A percentile compares a stretch with the other conserved stretches of the same genome.
Conservation (phyloP, 2,329 filamentous ascomycete species). For the Paraphaeosphaeria minitans region DNA sequence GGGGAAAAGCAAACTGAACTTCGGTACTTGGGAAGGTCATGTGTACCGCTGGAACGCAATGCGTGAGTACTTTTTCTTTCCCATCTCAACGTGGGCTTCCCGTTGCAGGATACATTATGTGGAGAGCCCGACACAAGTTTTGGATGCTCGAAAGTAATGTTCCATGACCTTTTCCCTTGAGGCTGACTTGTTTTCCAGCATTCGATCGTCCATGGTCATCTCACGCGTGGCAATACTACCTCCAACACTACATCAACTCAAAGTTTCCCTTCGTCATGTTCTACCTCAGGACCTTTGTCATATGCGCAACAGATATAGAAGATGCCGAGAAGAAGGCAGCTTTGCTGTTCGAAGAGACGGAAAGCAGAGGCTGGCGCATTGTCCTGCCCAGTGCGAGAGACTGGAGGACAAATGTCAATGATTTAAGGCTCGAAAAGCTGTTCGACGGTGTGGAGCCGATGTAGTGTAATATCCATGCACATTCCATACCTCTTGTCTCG, state of each 20-base stretch:
- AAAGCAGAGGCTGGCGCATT: slow-evolving; percentile 30
- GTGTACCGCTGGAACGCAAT: slow-evolving; percentile 39
- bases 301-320: slow-evolving; percentile 24
- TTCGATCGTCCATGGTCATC: slow-evolving; percentile 36
- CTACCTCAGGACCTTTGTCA: slow-evolving; percentile 35
- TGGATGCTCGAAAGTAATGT: neutral
- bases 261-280: slow-evolving; percentile 35
- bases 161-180: neutral
- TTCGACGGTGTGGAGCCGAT: slow-evolving; percentile 27
- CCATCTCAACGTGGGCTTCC: too few species aligned
- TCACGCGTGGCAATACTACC: slow-evolving; percentile 39
- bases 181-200: slow-evolving; percentile 14
- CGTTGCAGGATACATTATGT: neutral
- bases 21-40: slow-evolving; percentile 36
- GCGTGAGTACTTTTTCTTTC: slow-evolving; percentile 21
- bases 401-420: slow-evolving; percentile 26
- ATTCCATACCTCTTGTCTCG: too few species aligned
- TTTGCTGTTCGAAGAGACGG: slow-evolving; percentile 26
- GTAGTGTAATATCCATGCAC: slow-evolving; percentile 1
- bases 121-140: neutral
- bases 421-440: slow-evolving; percentile 26
- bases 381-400: slow-evolving; percentile 19
- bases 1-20: slow-evolving; percentile 27
- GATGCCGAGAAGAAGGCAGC: slow-evolving; percentile 25
- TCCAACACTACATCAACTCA: slow-evolving; percentile 36